A percentile compares a stretch with the other conserved stretches of the same genome.
These are phyloP conservation scores for Pleurotus pulmonarius DNA, from an alignment of 768 basidiomycete genomes.

Conservation along the genomic window DNA sequence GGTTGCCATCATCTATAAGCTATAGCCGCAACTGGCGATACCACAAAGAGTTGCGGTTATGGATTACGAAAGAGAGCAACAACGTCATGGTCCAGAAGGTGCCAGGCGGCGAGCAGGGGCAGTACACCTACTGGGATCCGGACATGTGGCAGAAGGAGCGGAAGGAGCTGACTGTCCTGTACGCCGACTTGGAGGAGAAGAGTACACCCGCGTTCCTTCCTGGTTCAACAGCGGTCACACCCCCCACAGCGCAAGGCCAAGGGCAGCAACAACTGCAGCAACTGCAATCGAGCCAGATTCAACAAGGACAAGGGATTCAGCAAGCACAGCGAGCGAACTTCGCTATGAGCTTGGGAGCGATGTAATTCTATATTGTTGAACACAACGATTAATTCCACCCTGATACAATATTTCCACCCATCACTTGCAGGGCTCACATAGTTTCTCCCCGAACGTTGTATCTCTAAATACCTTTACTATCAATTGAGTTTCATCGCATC, in stretches of 20 bases:
- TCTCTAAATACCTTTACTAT: conserved; percentile 13
- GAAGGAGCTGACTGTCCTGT: conserved; percentile 74
- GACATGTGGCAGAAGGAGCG: conserved; percentile 76
- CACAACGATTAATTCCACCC: conserved; percentile 11
- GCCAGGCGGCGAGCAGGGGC: conserved; percentile 78
- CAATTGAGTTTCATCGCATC: background rate
- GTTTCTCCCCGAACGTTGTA: conserved; percentile 13
- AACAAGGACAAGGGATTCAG: conserved; percentile 25
- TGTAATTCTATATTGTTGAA: conserved; percentile 25
- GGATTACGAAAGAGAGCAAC: conserved; percentile 87
- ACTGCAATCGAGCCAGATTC: conserved; percentile 21
- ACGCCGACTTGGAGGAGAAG: conserved; percentile 75
- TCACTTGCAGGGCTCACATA: background rate
- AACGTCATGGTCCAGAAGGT: conserved; percentile 74
- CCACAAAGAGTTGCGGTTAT: conserved; percentile 84
- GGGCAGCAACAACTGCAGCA: conserved; percentile 28
- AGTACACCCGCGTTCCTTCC: conserved; percentile 55
- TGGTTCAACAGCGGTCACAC: conserved; percentile 21
- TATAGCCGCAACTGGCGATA: conserved; percentile 95
- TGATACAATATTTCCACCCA: conserved; percentile 8
- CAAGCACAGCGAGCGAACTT: conserved; percentile 38
- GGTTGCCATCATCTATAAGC: conserved; percentile 33
- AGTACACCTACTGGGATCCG: conserved; percentile 88
- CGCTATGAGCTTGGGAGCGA: conserved; percentile 51
- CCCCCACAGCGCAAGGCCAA: conserved; percentile 39